Evolutionary conservation across 1,284 basidiomycete species (phyloP).

Genomic region (Retiboletus flavoniger): DNA sequence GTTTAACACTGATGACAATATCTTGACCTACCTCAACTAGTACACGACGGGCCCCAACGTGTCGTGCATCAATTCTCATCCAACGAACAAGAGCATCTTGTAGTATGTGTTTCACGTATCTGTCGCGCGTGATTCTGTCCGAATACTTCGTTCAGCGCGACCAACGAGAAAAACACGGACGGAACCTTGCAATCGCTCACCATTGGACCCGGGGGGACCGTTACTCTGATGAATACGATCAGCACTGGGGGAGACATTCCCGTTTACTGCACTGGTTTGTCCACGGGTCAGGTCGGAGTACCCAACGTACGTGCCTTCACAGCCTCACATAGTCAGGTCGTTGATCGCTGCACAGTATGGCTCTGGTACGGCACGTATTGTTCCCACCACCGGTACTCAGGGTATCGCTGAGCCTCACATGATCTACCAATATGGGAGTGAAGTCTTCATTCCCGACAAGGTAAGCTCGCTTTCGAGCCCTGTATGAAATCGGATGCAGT

Average conservation of each 20-base stretch:
- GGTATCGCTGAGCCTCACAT: slow-evolving; percentile 61
- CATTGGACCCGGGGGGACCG: slow-evolving; percentile 37
- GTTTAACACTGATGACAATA: slow-evolving; percentile 41
- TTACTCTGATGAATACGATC: slow-evolving; percentile 47
- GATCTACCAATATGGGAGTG: slow-evolving; percentile 50
- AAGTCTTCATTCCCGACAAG: slow-evolving; percentile 64
- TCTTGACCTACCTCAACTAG: slow-evolving; percentile 36
- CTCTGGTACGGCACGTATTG: slow-evolving; percentile 55
- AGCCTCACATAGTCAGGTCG: too few species aligned
- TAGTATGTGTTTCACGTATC: slow-evolving; percentile 44
- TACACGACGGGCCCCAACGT: slow-evolving; percentile 31
- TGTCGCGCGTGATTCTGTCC: not conserved
- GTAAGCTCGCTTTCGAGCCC: slow-evolving; percentile 35
- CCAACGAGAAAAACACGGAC: slow-evolving; percentile 50
- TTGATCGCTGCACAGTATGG: slow-evolving; percentile 42
- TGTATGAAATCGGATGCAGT: not conserved
- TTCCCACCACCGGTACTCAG: slow-evolving; percentile 32
- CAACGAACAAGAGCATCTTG: slow-evolving; percentile 45
- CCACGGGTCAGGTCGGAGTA: slow-evolving; percentile 56
- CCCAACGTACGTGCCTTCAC: slow-evolving; percentile 46
- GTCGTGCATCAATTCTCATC: slow-evolving; percentile 49
- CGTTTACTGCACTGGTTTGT: slow-evolving; percentile 49
- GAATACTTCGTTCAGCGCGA: slow-evolving; percentile 41
- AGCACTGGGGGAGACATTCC: slow-evolving; percentile 52
- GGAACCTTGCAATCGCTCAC: slow-evolving; percentile 39